These are phyloP conservation scores for Chaetoceros tenuissimus DNA, from an alignment of 108 stramenopile species.

Conservation along the genomic window DNA sequence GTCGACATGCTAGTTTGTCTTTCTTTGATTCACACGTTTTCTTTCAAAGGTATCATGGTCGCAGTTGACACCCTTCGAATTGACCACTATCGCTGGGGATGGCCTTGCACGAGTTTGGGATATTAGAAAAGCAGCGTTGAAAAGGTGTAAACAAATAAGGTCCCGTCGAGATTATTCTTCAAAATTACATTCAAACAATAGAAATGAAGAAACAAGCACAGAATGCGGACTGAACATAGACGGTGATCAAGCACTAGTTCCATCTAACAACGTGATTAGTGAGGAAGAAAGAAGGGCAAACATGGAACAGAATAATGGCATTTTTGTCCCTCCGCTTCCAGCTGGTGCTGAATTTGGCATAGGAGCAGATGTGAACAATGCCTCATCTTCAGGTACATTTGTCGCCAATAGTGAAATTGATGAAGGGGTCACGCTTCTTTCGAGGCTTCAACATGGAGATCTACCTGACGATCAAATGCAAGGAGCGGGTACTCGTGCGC, in stretches of 20 bases:
- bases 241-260: slow-evolving; percentile 4
- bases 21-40: background rate
- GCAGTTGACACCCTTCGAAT: slow-evolving; percentile 54
- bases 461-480: slow-evolving; percentile 11
- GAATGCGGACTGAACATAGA: background rate
- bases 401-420: slow-evolving; percentile 60
- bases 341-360: slow-evolving; percentile 15
- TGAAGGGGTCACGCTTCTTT: slow-evolving; percentile 59
- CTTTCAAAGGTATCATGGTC: slow-evolving; percentile 58
- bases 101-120: slow-evolving; percentile 18
- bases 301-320: background rate
- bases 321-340: slow-evolving; percentile 33
- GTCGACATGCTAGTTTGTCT: background rate
- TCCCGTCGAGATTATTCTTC: slow-evolving; percentile 41
- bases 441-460: slow-evolving; percentile 66
- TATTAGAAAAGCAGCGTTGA: slow-evolving; percentile 65
- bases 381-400: slow-evolving; percentile 46
- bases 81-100: slow-evolving; percentile 46
- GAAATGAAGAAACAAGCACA: background rate
- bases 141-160: slow-evolving; percentile 44
- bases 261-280: background rate
- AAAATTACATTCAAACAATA: background rate
- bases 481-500: slow-evolving; percentile 53
- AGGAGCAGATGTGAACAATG: slow-evolving; percentile 12
- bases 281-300: background rate